Base-by-base conservation (phyloP, 2,329 filamentous ascomycete species). In the Verruconis gallopava region DNA sequence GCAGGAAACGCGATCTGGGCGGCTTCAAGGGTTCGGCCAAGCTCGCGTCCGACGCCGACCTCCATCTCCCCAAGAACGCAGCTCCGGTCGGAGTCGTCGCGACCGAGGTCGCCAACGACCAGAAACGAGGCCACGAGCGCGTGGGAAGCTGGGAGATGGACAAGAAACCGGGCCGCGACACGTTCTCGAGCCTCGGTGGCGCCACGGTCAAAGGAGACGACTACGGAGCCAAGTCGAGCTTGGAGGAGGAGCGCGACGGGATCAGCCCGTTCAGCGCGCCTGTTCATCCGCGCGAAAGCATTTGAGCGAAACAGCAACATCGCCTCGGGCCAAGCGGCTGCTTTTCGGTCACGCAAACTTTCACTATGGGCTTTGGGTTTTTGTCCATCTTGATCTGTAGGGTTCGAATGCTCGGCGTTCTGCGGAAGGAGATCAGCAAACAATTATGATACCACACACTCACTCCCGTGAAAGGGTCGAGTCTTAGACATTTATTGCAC, bases 21-120 rank as follows among this genome's bases (percentile, higher is more conserved):
- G 72, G 73, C 0, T 76, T 75, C 62, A 76, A 74, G 49, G 71
- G 73, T 12, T 59, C 58, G 11, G 55, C 56, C 12, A 77, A 74
- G 53, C 54, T 75, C 49, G 68, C 66, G 1, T 69, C 65, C 37
- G 73, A 77, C 51, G 57, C 61, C 3, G 73, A 77, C 52, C 51
- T 75, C 21, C 61, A 59, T 2, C 57, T 71, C 14, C 55, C 64
- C 1, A 64, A 64, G 38, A 64, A 64, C 42, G 64, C 57, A 2
- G 61, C 50, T 4, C 44, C 44, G 5, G 17, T 41, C 14, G 44
- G 43, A 15, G 33, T 42, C 13, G 40, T 28, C 6, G 52, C 51
- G 40, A 45, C 53, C 13, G 50, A 61, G 47, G 55, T 59, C 43
- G 53, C 54, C 4, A 51, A 55, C 43, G 52, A 57, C 3, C 47